A percentile compares a stretch with the other conserved stretches of the same genome.
Conservation (phyloP, 164 flowering plant genomes). For the Stephania japonica region DNA sequence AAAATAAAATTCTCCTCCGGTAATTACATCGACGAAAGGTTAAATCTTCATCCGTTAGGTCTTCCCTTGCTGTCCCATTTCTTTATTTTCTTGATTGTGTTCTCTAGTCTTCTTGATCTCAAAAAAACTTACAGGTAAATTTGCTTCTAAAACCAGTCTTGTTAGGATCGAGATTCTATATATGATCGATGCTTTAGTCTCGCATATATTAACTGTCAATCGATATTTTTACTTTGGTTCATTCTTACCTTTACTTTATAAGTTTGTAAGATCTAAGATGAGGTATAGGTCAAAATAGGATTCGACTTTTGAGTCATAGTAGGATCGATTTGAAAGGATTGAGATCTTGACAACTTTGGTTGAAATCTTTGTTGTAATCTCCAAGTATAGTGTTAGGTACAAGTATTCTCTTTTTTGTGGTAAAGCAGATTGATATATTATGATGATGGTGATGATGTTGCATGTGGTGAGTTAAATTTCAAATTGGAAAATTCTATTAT, state of each 20-base stretch:
- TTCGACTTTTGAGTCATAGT: too few species aligned
- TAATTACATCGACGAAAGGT: not conserved
- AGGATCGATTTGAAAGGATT: not conserved
- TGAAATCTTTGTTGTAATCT: not conserved
- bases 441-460: conserved; percentile 4
- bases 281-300: too few species aligned
- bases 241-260: not conserved
- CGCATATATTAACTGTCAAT: too few species aligned
- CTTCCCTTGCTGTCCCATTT: not conserved
- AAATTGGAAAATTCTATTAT: not conserved
- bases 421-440: conserved; percentile 3
- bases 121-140: not conserved
- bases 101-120: not conserved
- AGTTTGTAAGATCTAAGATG: not conserved
- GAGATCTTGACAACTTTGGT: not conserved
- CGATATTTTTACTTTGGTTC: not conserved
- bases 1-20: not conserved
- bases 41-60: not conserved
- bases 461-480: conserved; percentile 1
- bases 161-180: not conserved
- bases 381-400: not conserved
- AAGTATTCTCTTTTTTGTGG: not conserved
- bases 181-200: not conserved
- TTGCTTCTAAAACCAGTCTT: not conserved
- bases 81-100: not conserved